A percentile compares a stretch with the other conserved stretches of the same genome.
Conservation (phyloP, 176 grass and related monocot genomes). For the Musa acuminata region DNA sequence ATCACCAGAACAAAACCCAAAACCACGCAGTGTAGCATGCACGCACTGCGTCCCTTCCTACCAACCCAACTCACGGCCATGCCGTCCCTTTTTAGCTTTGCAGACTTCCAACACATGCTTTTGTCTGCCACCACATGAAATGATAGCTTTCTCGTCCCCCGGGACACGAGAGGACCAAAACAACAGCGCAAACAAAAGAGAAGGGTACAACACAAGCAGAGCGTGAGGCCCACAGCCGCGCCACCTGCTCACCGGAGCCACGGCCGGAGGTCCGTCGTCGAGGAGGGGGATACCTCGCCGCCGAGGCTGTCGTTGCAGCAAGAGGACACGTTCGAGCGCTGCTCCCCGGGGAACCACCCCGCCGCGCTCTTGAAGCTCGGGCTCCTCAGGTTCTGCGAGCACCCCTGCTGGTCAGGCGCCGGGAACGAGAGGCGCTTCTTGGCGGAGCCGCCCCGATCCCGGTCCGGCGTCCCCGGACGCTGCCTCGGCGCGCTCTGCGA, state of each 20-base stretch:
- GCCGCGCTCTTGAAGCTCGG: slow-evolving; percentile 92
- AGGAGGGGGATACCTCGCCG: slow-evolving; percentile 56
- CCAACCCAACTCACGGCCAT: no score
- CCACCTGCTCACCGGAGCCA: slow-evolving; percentile 52
- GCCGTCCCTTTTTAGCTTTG: no score
- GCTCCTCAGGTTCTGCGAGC: slow-evolving; percentile 53
- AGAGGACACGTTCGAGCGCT: slow-evolving; percentile 69
- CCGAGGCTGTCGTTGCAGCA: slow-evolving; percentile 67
- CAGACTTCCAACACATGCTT: no score
- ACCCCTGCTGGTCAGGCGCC: slow-evolving; percentile 32
- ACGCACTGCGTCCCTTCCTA: no score
- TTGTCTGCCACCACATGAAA: no score
- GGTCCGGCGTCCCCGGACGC: slow-evolving; percentile 55
- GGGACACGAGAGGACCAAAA: no score
- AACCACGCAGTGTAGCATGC: no score
- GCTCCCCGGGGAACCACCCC: slow-evolving; percentile 62
- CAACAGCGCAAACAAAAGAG: no score
- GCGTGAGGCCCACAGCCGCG: no score
- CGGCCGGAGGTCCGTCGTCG: slow-evolving; percentile 61
- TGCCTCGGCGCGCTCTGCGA: slow-evolving; percentile 81
- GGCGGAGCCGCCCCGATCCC: slow-evolving; percentile 25
- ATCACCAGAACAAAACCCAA: no score
- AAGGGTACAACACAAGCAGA: no score
- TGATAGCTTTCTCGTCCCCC: no score
- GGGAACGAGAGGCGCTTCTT: slow-evolving; percentile 95